Evolutionary conservation across 345 rosid genomes (phyloP), one percentile per base, ranked within the genome.

Genomic region (Dipteronia dyeriana): DNA sequence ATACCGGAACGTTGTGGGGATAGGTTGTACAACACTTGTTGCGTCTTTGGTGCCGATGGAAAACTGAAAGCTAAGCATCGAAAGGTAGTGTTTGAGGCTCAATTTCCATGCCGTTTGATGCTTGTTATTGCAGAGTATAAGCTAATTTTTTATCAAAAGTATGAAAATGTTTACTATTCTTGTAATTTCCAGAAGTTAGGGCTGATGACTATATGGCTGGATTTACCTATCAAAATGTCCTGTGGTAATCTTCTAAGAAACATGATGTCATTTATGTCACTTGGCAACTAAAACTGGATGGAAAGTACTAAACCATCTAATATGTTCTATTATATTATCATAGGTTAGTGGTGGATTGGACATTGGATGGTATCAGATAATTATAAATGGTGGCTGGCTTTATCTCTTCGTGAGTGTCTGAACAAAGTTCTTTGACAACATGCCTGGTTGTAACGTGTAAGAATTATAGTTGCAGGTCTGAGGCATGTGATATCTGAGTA

Each of bases 1-100:
- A 87, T 92, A 8, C 97, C 97, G 0, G 98, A 94, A 78, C 84
- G 87, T 57, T 85, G 79, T 70, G 92, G 93, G 7, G 90, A 91
- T 85, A 80, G 78, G 71, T 79, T 96, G 86, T 94, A 91, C 68
- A 96, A 96, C 60, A 86, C 98, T 62, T 96, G 97, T 60, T 94
- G 99, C 29, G 86, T 92, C 74, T 94, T 94, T 84, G 92, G 91
- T 70, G 54, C 92, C 1, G 84, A 94, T 73, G 97, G 98, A 51
- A 84, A 83, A 76, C 80, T 96, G 51, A 87, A 83, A 77, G 99
- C 94, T 78, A 96, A 94, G 90, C 99, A 96, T 70, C 88, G 95
- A 20, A 94, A 94, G 95, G 97, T 95, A 82, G n/a, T 38, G 31
- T 56, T 57, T 76, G 7, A 68, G 13, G 43, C 29, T 26, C 25